A percentile compares a stretch with the other conserved stretches of the same genome.
Conservation (phyloP, 306 rosid genomes). For the Gynostemma pentaphyllum region DNA sequence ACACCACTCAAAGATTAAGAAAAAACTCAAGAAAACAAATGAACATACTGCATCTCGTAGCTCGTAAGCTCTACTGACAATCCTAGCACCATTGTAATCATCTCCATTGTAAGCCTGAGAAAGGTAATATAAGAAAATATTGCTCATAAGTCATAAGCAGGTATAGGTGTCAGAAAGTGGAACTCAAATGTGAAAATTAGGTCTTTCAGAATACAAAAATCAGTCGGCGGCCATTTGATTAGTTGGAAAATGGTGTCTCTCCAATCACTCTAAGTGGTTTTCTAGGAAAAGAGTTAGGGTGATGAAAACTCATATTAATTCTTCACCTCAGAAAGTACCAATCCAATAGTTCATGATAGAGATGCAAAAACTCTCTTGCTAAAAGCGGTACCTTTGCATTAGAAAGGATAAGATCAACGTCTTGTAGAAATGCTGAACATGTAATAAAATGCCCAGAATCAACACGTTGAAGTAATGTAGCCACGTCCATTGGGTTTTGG, state of each 20-base stretch:
- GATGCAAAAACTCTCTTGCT: neutral
- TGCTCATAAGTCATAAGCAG: neutral
- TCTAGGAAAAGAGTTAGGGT: no score
- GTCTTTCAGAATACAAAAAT: no score
- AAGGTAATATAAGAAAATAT: conserved; percentile 2
- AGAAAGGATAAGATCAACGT: conserved; percentile 75
- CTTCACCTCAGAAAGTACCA: neutral
- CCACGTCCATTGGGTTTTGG: conserved; percentile 90
- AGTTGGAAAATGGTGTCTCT: no score
- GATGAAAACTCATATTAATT: no score
- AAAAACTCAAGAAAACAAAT: conserved; percentile 9
- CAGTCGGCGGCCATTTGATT: no score
- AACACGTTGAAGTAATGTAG: conserved; percentile 77
- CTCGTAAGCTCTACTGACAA: conserved; percentile 88
- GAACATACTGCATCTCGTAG: conserved; percentile 78
- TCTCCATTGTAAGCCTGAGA: conserved; percentile 81
- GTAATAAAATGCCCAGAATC: conserved; percentile 81
- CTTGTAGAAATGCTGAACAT: conserved; percentile 67
- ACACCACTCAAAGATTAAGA: conserved; percentile 7
- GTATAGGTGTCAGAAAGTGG: neutral
- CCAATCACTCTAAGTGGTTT: no score
- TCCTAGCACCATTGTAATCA: conserved; percentile 85
- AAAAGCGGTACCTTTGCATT: conserved; percentile 63
- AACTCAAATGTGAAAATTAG: neutral
- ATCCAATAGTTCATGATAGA: conserved; percentile 2